A percentile compares a stretch with the other conserved stretches of the same genome.
Evolutionary conservation across 2,329 filamentous ascomycete genomes (phyloP).

Genomic region (Gyromitra esculenta): DNA sequence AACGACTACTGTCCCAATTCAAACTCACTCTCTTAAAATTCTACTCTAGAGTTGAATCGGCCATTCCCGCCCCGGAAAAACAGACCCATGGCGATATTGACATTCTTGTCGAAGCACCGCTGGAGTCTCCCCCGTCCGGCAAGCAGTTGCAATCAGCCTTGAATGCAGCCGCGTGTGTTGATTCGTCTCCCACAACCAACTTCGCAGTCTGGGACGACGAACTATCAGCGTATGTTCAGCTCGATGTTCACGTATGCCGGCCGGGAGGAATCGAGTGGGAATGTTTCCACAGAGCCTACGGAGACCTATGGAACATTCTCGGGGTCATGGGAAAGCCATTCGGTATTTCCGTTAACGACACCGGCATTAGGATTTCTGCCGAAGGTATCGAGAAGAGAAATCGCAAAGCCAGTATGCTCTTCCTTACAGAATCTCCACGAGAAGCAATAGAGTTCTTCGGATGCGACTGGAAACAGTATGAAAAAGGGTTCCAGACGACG

Average conservation of each 20-base stretch:
- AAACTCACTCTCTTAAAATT: slow-evolving; percentile 26
- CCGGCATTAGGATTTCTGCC: slow-evolving; percentile 34
- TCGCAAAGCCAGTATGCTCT: slow-evolving; percentile 42
- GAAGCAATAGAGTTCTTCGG: slow-evolving; percentile 47
- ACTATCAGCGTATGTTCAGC: slow-evolving; percentile 35
- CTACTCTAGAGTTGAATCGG: slow-evolving; percentile 24
- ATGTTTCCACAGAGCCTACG: slow-evolving; percentile 42
- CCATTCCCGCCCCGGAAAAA: slow-evolving; percentile 31
- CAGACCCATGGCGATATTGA: slow-evolving; percentile 41
- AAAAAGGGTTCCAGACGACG: slow-evolving; percentile 39
- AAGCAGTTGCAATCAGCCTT: slow-evolving; percentile 21
- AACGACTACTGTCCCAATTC: slow-evolving; percentile 32
- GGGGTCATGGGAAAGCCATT: slow-evolving; percentile 45
- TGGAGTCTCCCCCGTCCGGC: background rate
- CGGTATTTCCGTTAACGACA: slow-evolving; percentile 41
- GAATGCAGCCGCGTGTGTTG: slow-evolving; percentile 21
- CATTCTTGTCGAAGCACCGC: slow-evolving; percentile 44
- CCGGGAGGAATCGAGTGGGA: slow-evolving; percentile 44
- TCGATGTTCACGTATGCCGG: slow-evolving; percentile 39
- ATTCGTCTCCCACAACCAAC: slow-evolving; percentile 32
- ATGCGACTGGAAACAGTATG: slow-evolving; percentile 40
- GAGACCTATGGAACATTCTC: slow-evolving; percentile 51
- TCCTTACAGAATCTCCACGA: slow-evolving; percentile 39
- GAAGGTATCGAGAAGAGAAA: slow-evolving; percentile 40
- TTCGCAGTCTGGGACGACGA: slow-evolving; percentile 47